These are phyloP conservation scores for Pythium apleroticum DNA, from an alignment of 352 stramenopile genomes.

Conservation along the genomic window DNA sequence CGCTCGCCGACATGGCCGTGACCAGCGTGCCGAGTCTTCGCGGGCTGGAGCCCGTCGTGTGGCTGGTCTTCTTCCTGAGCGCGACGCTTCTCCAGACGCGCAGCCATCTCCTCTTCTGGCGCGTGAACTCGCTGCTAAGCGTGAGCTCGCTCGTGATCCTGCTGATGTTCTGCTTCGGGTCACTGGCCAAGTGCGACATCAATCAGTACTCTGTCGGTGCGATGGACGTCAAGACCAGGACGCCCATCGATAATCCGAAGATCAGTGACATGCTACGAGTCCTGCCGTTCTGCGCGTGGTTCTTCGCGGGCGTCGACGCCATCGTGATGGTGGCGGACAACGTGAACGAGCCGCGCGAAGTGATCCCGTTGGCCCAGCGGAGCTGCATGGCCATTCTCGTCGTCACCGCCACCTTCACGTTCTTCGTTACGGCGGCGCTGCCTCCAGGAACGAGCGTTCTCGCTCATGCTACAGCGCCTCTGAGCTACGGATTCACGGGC, in stretches of 20 bases:
- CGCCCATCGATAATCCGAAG: background rate
- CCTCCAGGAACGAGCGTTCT: slow-evolving; percentile 6
- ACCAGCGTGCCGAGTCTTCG: background rate
- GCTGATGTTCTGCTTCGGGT: slow-evolving; percentile 25
- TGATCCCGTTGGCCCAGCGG: slow-evolving; percentile 26
- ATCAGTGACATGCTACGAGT: slow-evolving; percentile 22
- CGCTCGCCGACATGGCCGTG: slow-evolving; percentile 28
- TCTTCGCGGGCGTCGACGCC: slow-evolving; percentile 31
- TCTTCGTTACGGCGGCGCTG: slow-evolving; percentile 21
- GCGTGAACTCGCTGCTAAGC: slow-evolving; percentile 15
- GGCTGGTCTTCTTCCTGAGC: slow-evolving; percentile 11
- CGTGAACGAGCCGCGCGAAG: background rate
- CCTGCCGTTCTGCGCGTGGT: slow-evolving; percentile 26
- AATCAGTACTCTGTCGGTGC: background rate
- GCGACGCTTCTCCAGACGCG: slow-evolving; percentile 13
- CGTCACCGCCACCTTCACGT: slow-evolving; percentile 15
- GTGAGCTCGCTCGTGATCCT: slow-evolving; percentile 21
- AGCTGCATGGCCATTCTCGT: slow-evolving; percentile 15
- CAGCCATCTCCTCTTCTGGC: slow-evolving; percentile 25
- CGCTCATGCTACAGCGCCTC: slow-evolving; percentile 7
- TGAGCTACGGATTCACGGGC: slow-evolving; percentile 18
- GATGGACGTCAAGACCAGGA: slow-evolving; percentile 6
- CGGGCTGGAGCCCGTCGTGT: slow-evolving; percentile 19
- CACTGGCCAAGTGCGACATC: slow-evolving; percentile 11
- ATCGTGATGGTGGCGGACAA: slow-evolving; percentile 25